These are phyloP conservation scores for Grosmannia clavigera DNA, from an alignment of 2,329 filamentous ascomycete species.

Conservation along the genomic window DNA sequence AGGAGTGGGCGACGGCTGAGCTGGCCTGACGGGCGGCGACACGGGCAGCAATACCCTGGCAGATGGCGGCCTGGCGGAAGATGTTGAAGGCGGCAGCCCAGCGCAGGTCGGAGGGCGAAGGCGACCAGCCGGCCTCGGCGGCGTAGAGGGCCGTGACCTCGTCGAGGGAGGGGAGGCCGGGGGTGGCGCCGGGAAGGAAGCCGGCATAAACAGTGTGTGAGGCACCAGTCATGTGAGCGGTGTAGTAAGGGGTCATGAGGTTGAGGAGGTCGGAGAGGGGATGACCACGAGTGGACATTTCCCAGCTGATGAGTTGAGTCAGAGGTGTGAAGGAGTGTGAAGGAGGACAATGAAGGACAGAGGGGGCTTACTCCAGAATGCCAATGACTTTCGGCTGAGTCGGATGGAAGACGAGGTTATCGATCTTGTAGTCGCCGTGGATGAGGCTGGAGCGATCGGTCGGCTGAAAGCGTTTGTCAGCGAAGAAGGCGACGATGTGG, in stretches of 20 bases:
- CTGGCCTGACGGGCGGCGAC: constrained; percentile 80
- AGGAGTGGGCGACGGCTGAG: constrained; percentile 64
- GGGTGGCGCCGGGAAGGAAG: constrained; percentile 51
- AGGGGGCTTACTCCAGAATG: constrained; percentile 58
- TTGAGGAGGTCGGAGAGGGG: constrained; percentile 86
- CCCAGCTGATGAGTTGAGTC: constrained; percentile 48
- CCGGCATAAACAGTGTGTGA: constrained; percentile 24
- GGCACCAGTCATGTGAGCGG: constrained; percentile 17
- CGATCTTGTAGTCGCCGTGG: constrained; percentile 95
- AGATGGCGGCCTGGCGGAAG: constrained; percentile 49
- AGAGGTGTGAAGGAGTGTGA: background rate
- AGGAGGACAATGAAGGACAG: background rate
- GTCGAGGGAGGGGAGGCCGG: constrained; percentile 35
- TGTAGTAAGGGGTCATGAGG: constrained; percentile 44
- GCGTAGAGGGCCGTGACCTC: constrained; percentile 24
- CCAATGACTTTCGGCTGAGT: constrained; percentile 81
- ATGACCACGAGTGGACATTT: constrained; percentile 97
- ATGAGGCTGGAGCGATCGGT: constrained; percentile 67
- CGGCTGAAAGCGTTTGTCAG: constrained; percentile 55
- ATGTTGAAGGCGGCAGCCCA: constrained; percentile 53
- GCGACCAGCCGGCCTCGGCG: constrained; percentile 44
- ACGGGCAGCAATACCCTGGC: constrained; percentile 84
- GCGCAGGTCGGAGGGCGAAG: constrained; percentile 32
- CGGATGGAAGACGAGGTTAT: constrained; percentile 82
- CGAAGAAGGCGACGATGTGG: constrained; percentile 70